Base-by-base conservation (phyloP, 2,329 filamentous ascomycete species). In the Alternaria conjuncta region DNA sequence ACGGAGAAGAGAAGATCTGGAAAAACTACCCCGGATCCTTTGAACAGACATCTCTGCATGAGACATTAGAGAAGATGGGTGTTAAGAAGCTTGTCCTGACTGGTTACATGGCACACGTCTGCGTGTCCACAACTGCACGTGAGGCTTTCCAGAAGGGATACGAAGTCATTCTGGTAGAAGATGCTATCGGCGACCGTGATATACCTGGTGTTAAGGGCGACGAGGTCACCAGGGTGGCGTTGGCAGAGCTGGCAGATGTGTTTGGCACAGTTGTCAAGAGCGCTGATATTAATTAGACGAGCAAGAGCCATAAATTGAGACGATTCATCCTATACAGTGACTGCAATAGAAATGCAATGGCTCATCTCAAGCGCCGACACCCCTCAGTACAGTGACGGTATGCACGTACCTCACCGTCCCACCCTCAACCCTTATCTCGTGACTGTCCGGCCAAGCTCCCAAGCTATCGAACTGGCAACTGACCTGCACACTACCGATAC, bases 41-140 rank as follows among this genome's bases (percentile, higher is more conserved):
- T 69, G 85, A 88, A 0, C 82, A 85, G 46, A 92, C 89, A 0
- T 82, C 86, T 50, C 77, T 92, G 21, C 79, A 89, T 58, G 83
- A 84, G 18, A 84, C 84, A 44, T 71, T 91, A n/a, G 79, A 85
- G 43, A 78, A 78, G 0, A 77, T 82, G 30, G 85, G 82, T 0
- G 81, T 79, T 55, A 86, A 86, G 69, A 91, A 90, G 82, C 73
- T 91, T 28, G 89, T 92, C 6, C 71, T 90, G 56, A 82, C 81
- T 0, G 88, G 87, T 1, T 89, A 89, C 72, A 89, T 89, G 85
- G 88, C 90, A 2, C 89, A 92, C 75, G 86, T 92, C 1, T 86
- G 88, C 83, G 78, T 91, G 64, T 81, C 88, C 2, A 87, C 88
- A 0, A 92, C 90, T 0, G 87, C 89, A 0, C 81, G 89, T 47